These are phyloP conservation scores for Neofusicoccum umdonicola DNA, from an alignment of 2,329 filamentous ascomycete genomes.

Conservation along the genomic window DNA sequence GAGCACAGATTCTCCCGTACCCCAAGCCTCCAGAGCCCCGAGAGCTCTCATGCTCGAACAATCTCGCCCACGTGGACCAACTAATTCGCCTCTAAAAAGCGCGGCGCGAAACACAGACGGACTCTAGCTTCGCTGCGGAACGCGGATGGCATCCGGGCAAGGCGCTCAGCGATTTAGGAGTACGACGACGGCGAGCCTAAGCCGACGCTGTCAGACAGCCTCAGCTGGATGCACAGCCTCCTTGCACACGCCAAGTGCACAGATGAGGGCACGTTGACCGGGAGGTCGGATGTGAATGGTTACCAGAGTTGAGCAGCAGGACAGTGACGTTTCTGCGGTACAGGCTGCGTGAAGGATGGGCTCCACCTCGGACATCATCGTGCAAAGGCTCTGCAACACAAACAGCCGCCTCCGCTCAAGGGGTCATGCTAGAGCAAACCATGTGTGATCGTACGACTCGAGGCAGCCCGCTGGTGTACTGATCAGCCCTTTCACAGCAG, in stretches of 20 bases:
- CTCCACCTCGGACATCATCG: background rate
- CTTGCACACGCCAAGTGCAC: background rate
- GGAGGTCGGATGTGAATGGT: background rate
- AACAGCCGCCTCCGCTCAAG: background rate
- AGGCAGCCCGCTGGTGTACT: background rate
- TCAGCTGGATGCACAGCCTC: background rate
- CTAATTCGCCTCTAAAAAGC: background rate
- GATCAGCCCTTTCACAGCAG: background rate
- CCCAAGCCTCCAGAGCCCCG: background rate
- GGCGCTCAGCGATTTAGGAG: background rate
- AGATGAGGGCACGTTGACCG: background rate
- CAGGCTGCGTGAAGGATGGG: too few relatives aligned
- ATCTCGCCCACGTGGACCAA: background rate
- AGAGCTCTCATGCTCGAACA: background rate
- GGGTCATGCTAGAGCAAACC: background rate
- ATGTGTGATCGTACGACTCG: background rate
- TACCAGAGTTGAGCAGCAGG: background rate
- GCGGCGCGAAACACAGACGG: background rate
- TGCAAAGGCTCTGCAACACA: background rate
- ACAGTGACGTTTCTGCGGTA: background rate
- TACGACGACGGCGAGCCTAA: background rate
- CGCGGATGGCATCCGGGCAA: background rate
- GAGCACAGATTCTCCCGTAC: background rate
- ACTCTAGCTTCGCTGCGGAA: background rate
- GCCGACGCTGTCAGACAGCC: background rate